A percentile compares a stretch with the other conserved stretches of the same genome.
Conservation (phyloP, 2,329 filamentous ascomycete genomes). For the Ophiostoma pallidulum region DNA sequence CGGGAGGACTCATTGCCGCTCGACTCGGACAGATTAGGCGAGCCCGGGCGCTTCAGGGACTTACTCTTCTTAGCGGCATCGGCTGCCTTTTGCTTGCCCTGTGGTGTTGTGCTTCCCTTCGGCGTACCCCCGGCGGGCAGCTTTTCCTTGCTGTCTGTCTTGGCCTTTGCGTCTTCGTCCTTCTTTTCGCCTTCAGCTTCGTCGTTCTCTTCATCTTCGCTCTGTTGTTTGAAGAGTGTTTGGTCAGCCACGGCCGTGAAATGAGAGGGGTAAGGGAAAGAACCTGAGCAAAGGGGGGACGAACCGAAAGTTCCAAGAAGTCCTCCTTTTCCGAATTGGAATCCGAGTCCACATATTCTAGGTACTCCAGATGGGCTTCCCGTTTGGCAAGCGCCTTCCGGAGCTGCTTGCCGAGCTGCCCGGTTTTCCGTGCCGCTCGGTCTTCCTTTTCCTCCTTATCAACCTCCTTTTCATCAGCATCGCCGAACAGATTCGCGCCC, state of each 20-base stretch:
- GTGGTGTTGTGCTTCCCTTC: slow-evolving; percentile 56
- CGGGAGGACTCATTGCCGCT: slow-evolving; percentile 83
- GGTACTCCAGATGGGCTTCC: slow-evolving; percentile 80
- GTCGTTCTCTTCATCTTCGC: slow-evolving; percentile 24
- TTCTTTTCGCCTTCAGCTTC: slow-evolving; percentile 29
- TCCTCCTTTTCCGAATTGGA: slow-evolving; percentile 42
- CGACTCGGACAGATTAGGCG: slow-evolving; percentile 79
- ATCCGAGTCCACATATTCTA: slow-evolving; percentile 78
- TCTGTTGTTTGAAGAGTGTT: slow-evolving; percentile 23
- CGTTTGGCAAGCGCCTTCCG: slow-evolving; percentile 75
- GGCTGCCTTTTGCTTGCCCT: slow-evolving; percentile 37
- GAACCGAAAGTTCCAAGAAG: slow-evolving; percentile 25
- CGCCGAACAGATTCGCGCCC: slow-evolving; percentile 74
- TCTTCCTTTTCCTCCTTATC: slow-evolving; percentile 65
- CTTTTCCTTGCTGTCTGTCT: slow-evolving; percentile 45
- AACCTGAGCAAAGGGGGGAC: slow-evolving; percentile 1
- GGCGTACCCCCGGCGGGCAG: slow-evolving; percentile 46
- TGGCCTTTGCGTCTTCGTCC: slow-evolving; percentile 57
- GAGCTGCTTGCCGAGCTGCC: slow-evolving; percentile 66
- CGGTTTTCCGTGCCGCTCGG: slow-evolving; percentile 55
- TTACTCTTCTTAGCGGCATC: slow-evolving; percentile 47
- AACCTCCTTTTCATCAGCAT: slow-evolving; percentile 59
- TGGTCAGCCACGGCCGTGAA: too few species aligned
- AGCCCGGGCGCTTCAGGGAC: slow-evolving; percentile 72
- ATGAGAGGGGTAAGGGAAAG: too few species aligned